These are phyloP conservation scores for Anthracocystis panici-leucophaei DNA, from an alignment of 1,284 basidiomycete genomes.

Conservation along the genomic window DNA sequence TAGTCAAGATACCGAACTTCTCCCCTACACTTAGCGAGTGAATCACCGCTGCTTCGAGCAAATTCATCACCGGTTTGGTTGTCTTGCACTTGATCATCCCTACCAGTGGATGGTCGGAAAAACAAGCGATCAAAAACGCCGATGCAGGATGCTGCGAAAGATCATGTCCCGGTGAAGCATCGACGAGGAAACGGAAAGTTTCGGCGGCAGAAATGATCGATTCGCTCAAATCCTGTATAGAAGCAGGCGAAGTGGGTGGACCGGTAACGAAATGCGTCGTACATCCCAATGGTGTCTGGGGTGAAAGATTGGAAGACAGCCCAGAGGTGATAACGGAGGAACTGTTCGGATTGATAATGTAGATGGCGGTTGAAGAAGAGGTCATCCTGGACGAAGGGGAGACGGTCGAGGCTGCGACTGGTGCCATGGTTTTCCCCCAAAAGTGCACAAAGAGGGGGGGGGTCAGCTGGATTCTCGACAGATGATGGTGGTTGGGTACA, in stretches of 20 bases:
- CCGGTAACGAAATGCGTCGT: slow-evolving; percentile 29
- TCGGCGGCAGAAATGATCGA: slow-evolving; percentile 47
- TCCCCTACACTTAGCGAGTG: slow-evolving; percentile 23
- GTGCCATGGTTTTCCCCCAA: slow-evolving; percentile 1
- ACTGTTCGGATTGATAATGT: slow-evolving; percentile 44
- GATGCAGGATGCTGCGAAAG: slow-evolving; percentile 12
- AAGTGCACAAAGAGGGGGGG: too few species aligned
- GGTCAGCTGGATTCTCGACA: neutral
- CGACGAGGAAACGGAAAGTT: slow-evolving; percentile 17
- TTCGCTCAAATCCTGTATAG: slow-evolving; percentile 42
- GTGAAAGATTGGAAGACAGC: slow-evolving; percentile 8
- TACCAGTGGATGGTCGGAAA: slow-evolving; percentile 57
- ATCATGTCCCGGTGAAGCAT: neutral
- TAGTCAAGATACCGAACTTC: slow-evolving; percentile 57
- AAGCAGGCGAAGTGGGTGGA: slow-evolving; percentile 30
- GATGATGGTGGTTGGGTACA: neutral
- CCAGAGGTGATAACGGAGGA: slow-evolving; percentile 28
- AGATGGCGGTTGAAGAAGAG: neutral
- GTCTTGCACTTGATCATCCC: slow-evolving; percentile 35
- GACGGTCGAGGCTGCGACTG: slow-evolving; percentile 2
- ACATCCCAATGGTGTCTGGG: slow-evolving; percentile 15
- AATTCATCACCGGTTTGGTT: slow-evolving; percentile 35
- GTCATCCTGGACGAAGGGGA: neutral
- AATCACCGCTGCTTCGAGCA: slow-evolving; percentile 52
- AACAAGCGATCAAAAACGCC: slow-evolving; percentile 56